Conservation (phyloP, 352 stramenopile genomes). For the Blastocystis hominis region DNA sequence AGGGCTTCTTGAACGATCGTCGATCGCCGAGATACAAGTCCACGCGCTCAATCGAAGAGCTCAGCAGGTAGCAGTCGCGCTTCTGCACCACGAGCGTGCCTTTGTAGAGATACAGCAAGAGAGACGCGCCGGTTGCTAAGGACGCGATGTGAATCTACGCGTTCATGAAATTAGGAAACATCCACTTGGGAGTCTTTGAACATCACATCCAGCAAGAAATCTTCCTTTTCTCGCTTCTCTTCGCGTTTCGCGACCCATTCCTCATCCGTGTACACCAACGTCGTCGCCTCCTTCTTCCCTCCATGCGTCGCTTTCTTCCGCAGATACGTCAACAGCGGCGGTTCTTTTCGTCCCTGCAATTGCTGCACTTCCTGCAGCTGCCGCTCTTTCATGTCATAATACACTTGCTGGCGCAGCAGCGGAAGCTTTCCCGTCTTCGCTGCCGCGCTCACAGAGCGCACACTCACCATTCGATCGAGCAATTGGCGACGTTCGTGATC, state of each 20-base stretch:
- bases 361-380: conserved; percentile 9
- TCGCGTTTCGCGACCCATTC: neutral
- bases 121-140: conserved; percentile 18
- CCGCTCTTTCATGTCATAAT: conserved; percentile 11
- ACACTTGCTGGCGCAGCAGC: neutral
- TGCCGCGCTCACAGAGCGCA: neutral
- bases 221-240: conserved; percentile 20
- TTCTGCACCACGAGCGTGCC: conserved; percentile 18
- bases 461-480: neutral
- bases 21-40: conserved; percentile 17
- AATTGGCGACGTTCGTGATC: neutral
- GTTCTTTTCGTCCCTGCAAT: neutral
- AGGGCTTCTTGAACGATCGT: neutral
- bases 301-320: conserved; percentile 17
- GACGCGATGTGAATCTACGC: conserved; percentile 41
- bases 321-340: conserved; percentile 15
- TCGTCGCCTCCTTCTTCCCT: neutral
- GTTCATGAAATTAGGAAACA: neutral
- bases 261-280: conserved; percentile 19
- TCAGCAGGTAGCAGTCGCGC: conserved; percentile 21
- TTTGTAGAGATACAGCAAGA: conserved; percentile 52
- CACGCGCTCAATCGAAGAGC: neutral
- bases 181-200: conserved; percentile 20
- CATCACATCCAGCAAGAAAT: conserved; percentile 39
- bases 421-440: neutral